A percentile compares a stretch with the other conserved stretches of the same genome.
These are phyloP conservation scores for Salix suchowensis DNA, from an alignment of 345 rosid species.

Conservation along the genomic window DNA sequence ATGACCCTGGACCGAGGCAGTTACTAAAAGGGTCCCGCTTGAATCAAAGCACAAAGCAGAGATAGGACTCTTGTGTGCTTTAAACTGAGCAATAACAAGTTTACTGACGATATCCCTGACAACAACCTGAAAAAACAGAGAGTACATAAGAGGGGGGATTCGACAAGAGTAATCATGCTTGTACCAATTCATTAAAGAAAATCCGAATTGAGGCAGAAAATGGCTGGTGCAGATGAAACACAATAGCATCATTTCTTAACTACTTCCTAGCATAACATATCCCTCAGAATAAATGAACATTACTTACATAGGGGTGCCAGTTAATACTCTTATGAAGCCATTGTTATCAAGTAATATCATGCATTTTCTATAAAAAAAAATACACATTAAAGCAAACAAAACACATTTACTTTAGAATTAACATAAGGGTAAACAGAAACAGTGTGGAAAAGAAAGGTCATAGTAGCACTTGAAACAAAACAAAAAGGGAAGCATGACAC, in stretches of 20 bases:
- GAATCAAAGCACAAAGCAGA: conserved; percentile 91
- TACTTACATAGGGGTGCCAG: neutral
- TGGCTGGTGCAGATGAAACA: neutral
- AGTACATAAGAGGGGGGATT: neutral
- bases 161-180: neutral
- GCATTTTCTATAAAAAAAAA: neutral
- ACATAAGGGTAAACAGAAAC: neutral
- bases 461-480: conserved; percentile 2
- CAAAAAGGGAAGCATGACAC: conserved; percentile 5
- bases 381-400: neutral
- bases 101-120: conserved; percentile 71
- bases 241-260: neutral
- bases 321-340: neutral
- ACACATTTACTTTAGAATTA: neutral
- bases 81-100: conserved; percentile 67
- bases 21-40: conserved; percentile 81
- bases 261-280: neutral
- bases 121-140: conserved; percentile 53
- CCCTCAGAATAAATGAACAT: neutral
- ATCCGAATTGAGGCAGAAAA: neutral
- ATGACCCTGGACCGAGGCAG: conserved; percentile 92
- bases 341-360: neutral
- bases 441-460: neutral
- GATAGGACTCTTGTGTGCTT: conserved; percentile 88
- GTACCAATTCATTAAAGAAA: neutral